Conservation (phyloP, 2,329 filamentous ascomycete species). For the Metarhizium brunneum region DNA sequence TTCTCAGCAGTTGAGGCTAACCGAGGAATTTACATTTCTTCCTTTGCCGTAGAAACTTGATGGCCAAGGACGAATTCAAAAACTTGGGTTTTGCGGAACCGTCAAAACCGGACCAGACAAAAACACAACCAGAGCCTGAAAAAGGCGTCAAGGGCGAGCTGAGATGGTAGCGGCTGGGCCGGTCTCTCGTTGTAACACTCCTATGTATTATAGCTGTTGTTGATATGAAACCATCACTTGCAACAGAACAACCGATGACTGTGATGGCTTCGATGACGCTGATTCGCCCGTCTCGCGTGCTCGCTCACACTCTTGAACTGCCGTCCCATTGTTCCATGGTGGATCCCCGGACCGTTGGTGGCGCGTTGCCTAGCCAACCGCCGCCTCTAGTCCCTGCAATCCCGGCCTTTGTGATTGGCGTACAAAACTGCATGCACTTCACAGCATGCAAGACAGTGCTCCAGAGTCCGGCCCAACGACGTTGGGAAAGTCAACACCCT, state of each 20-base stretch:
- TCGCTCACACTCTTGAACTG: neutral
- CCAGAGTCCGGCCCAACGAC: conserved; percentile 1
- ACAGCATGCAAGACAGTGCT: neutral
- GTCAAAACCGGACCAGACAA: conserved; percentile 18
- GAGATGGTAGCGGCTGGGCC: conserved; percentile 18
- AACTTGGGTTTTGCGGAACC: conserved; percentile 67
- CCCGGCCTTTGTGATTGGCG: conserved; percentile 3
- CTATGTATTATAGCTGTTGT: neutral
- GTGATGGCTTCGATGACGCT: neutral
- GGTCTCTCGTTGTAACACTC: neutral
- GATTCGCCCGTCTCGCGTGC: no score
- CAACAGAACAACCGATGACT: neutral
- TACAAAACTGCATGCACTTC: conserved; percentile 7
- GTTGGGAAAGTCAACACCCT: conserved; percentile 5
- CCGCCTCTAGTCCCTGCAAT: neutral
- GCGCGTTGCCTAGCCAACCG: conserved; percentile 16
- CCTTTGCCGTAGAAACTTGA: conserved; percentile 60
- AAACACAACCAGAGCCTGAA: conserved; percentile 16
- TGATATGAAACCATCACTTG: neutral
- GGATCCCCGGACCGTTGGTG: neutral
- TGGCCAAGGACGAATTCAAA: conserved; percentile 91
- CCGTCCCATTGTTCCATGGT: neutral
- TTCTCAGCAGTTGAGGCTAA: neutral
- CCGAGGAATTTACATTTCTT: neutral
- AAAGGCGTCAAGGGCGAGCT: conserved; percentile 28